These are phyloP conservation scores for Blastobotrys proliferans DNA, from an alignment of 1,139 yeast species.

Conservation along the genomic window DNA sequence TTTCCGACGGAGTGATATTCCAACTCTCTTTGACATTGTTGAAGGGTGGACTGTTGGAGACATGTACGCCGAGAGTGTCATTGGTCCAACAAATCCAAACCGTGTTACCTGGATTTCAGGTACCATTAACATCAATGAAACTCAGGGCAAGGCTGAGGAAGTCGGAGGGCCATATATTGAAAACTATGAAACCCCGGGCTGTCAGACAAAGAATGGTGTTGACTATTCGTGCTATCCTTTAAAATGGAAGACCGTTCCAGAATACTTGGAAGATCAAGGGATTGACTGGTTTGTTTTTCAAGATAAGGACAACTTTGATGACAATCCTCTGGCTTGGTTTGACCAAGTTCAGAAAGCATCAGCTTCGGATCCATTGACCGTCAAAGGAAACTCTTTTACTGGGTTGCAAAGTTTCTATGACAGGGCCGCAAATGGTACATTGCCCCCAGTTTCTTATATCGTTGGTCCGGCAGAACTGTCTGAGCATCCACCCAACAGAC, in stretches of 20 bases:
- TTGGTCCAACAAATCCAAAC: slow-evolving; percentile 27
- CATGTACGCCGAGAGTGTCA: slow-evolving; percentile 27
- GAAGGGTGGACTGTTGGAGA: slow-evolving; percentile 28
- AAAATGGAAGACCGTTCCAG: slow-evolving; percentile 28
- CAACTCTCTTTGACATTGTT: slow-evolving; percentile 25
- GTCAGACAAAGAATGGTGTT: slow-evolving; percentile 20
- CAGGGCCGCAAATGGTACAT: slow-evolving; percentile 23
- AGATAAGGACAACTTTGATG: slow-evolving; percentile 26
- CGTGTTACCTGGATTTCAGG: slow-evolving; percentile 28
- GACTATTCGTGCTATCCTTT: slow-evolving; percentile 25
- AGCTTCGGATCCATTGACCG: slow-evolving; percentile 18
- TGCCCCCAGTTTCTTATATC: slow-evolving; percentile 26
- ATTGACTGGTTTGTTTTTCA: slow-evolving; percentile 28
- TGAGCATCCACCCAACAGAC: slow-evolving; percentile 27
- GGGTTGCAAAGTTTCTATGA: slow-evolving; percentile 24
- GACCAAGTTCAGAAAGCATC: slow-evolving; percentile 20
- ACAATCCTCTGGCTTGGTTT: slow-evolving; percentile 26
- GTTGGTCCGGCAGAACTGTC: slow-evolving; percentile 26
- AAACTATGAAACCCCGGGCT: slow-evolving; percentile 22
- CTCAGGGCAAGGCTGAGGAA: slow-evolving; percentile 15
- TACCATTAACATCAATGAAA: slow-evolving; percentile 20
- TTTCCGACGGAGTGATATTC: slow-evolving; percentile 22
- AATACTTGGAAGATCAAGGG: slow-evolving; percentile 22
- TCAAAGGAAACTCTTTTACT: slow-evolving; percentile 22
- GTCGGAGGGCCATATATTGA: slow-evolving; percentile 27